These are phyloP conservation scores for Magnusiomyces magnusii DNA, from an alignment of 1,139 yeast genomes.

Conservation along the genomic window DNA sequence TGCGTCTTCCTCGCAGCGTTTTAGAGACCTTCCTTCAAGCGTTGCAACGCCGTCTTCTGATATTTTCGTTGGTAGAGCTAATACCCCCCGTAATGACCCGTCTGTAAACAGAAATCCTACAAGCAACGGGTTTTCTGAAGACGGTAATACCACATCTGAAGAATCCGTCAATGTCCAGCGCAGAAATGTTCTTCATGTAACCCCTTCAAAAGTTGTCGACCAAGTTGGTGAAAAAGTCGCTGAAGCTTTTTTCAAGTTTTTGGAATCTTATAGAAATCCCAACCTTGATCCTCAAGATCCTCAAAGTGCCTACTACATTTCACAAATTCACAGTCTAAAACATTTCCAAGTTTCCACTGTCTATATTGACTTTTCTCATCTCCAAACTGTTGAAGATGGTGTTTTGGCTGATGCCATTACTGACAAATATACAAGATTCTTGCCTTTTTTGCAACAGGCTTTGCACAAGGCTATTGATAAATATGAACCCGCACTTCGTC, in stretches of 20 bases:
- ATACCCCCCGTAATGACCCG: not conserved
- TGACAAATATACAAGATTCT: slow-evolving; percentile 87
- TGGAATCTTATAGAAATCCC: slow-evolving; percentile 48
- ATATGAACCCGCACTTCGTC: slow-evolving; percentile 65
- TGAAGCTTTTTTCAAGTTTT: slow-evolving; percentile 80
- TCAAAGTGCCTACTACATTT: slow-evolving; percentile 53
- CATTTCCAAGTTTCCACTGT: slow-evolving; percentile 69
- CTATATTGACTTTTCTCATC: slow-evolving; percentile 78
- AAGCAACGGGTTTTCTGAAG: not conserved
- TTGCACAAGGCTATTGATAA: slow-evolving; percentile 63
- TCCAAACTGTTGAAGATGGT: slow-evolving; percentile 70
- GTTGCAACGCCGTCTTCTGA: not conserved
- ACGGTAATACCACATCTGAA: not conserved
- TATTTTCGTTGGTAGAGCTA: not conserved
- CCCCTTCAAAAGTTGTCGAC: slow-evolving; percentile 80
- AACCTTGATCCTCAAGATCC: slow-evolving; percentile 31
- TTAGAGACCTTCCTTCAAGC: slow-evolving; percentile 6
- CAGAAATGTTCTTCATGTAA: slow-evolving; percentile 15
- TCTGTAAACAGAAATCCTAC: not conserved
- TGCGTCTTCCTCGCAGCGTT: slow-evolving; percentile 2
- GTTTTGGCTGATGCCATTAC: slow-evolving; percentile 83
- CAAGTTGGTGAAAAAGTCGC: slow-evolving; percentile 90
- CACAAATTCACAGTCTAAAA: slow-evolving; percentile 77
- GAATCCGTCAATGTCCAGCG: slow-evolving; percentile 10
- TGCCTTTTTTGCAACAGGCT: slow-evolving; percentile 76